These are phyloP conservation scores for Colletotrichum magnum DNA, from an alignment of 2,329 filamentous ascomycete species.

Conservation along the genomic window DNA sequence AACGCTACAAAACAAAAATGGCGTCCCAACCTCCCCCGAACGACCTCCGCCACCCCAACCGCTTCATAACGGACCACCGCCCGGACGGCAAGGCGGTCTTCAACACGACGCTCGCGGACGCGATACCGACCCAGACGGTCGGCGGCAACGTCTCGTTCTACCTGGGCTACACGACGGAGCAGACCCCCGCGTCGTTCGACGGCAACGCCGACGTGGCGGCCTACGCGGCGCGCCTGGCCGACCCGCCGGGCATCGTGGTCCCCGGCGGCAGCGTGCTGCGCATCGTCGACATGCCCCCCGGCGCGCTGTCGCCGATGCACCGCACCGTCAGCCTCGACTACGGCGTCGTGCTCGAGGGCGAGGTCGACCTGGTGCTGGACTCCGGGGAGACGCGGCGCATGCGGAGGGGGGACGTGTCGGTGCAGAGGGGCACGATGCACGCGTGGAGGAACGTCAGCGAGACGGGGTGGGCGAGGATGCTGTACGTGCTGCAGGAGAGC, in stretches of 20 bases:
- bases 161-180: conserved; percentile 46
- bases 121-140: conserved; percentile 42
- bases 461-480: conserved; percentile 61
- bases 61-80: conserved; percentile 53
- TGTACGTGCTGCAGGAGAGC: conserved; percentile 53
- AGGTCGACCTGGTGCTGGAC: conserved; percentile 66
- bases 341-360: conserved; percentile 68
- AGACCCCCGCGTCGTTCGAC: conserved; percentile 43
- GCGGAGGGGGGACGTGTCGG: conserved; percentile 66
- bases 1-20: conserved; percentile 6
- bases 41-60: conserved; percentile 41
- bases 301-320: conserved; percentile 59
- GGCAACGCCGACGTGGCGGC: conserved; percentile 42
- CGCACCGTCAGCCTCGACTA: conserved; percentile 69
- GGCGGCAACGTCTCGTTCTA: conserved; percentile 43
- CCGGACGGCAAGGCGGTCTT: conserved; percentile 52
- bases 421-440: conserved; percentile 70
- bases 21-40: conserved; percentile 9
- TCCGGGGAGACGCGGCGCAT: conserved; percentile 62
- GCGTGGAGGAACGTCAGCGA: conserved; percentile 62
- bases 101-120: conserved; percentile 45
- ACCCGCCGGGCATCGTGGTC: conserved; percentile 48
- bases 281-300: conserved; percentile 63
- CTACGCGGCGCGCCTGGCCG: conserved; percentile 43
- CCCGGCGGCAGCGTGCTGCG: conserved; percentile 59